A percentile compares a stretch with the other conserved stretches of the same genome.
Conservation (phyloP, 306 rosid species). For the Calophaca sinica region DNA sequence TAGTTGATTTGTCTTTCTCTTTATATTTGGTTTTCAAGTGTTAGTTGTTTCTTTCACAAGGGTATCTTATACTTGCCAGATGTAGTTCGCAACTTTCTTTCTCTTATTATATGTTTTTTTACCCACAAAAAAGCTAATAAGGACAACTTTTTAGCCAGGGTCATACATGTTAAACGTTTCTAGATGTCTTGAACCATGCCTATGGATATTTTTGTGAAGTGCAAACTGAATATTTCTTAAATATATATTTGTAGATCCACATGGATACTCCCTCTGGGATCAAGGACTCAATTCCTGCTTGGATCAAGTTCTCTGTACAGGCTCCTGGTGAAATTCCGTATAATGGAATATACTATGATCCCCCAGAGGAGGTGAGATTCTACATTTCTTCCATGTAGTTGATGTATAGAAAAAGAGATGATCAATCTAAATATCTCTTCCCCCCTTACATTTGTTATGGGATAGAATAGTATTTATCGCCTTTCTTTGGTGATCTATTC, state of each 20-base stretch:
- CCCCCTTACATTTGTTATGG: neutral
- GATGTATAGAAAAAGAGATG: conserved; percentile 14
- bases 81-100: conserved; percentile 14
- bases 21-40: conserved; percentile 36
- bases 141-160: neutral
- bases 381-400: conserved; percentile 35
- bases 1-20: conserved; percentile 18
- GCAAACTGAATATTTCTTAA: conserved; percentile 36
- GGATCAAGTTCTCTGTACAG: conserved; percentile 97
- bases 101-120: conserved; percentile 16
- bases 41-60: conserved; percentile 11
- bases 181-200: conserved; percentile 38
- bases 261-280: conserved; percentile 96
- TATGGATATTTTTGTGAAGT: conserved; percentile 33
- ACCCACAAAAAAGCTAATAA: conserved; percentile 14
- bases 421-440: conserved; percentile 26
- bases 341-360: conserved; percentile 91
- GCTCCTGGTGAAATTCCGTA: conserved; percentile 96
- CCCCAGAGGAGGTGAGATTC: conserved; percentile 89
- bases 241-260: conserved; percentile 68
- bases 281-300: conserved; percentile 97
- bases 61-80: conserved; percentile 32
- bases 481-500: conserved; percentile 27
- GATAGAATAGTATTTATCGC: conserved; percentile 26
- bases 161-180: conserved; percentile 24